Percentiles rank a stretch among this genome's conserved stretches.
Conservation (phyloP, 805 yeast species). For the Saccharomycopsis olivae region DNA sequence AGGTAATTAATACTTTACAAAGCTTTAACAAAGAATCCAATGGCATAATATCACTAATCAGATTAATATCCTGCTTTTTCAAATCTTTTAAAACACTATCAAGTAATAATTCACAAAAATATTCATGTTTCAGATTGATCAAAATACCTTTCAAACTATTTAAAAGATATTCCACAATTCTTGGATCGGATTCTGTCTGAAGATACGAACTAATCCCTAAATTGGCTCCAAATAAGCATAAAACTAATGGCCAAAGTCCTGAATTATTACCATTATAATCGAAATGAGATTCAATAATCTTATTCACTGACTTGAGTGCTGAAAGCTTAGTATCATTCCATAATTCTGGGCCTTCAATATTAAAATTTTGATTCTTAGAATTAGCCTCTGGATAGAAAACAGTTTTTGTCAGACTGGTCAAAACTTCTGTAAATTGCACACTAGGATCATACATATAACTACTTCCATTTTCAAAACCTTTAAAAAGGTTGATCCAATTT, state of each 20-base stretch:
- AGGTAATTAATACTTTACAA: not conserved
- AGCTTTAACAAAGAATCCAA: not conserved
- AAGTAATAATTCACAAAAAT: conserved; percentile 5
- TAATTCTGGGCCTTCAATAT: not conserved
- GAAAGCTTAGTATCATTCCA: conserved; percentile 1
- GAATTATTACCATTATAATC: conserved; percentile 11
- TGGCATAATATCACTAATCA: conserved; percentile 4
- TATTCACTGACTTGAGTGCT: conserved; percentile 2
- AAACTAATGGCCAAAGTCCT: conserved; percentile 10
- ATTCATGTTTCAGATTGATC: not conserved
- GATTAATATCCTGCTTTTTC: not conserved
- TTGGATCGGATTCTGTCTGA: conserved; percentile 4
- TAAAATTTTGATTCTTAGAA: not conserved
- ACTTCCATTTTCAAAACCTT: conserved; percentile 3
- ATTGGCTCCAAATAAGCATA: conserved; percentile 11
- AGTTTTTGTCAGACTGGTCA: not conserved
- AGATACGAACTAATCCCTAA: conserved; percentile 1
- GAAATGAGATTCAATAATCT: conserved; percentile 8
- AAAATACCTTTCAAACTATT: conserved; percentile 2
- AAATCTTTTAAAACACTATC: conserved; percentile 4
- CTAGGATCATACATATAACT: not conserved
- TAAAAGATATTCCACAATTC: conserved; percentile 3
- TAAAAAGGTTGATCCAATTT: conserved; percentile 10
- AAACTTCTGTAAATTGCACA: not conserved
- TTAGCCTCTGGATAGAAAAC: not conserved